These are phyloP conservation scores for Nakazawaea sp. DNA, from an alignment of 805 yeast genomes.

Conservation along the genomic window DNA sequence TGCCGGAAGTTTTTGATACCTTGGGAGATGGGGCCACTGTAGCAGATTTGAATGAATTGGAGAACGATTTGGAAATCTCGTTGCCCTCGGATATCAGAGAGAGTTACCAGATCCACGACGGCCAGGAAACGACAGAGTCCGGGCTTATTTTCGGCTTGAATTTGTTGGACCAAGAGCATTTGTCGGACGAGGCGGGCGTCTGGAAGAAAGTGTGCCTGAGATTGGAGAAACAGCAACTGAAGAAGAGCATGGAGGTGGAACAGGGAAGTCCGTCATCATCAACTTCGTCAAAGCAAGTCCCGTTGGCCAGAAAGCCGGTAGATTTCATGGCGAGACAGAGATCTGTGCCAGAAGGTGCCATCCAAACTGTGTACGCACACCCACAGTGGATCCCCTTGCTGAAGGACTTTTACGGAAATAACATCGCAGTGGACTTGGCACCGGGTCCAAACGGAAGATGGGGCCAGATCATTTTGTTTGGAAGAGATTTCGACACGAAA, in stretches of 20 bases:
- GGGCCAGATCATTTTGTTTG: slow-evolving; percentile 92
- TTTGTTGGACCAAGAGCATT: slow-evolving; percentile 72
- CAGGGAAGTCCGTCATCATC: slow-evolving; percentile 5
- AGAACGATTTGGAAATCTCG: slow-evolving; percentile 65
- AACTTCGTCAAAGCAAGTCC: slow-evolving; percentile 10
- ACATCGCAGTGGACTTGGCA: slow-evolving; percentile 82
- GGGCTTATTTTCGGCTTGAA: slow-evolving; percentile 80
- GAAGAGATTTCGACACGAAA: slow-evolving; percentile 90
- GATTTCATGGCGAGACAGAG: slow-evolving; percentile 44
- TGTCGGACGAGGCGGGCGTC: slow-evolving; percentile 71
- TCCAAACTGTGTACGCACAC: slow-evolving; percentile 79
- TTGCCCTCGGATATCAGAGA: slow-evolving; percentile 82
- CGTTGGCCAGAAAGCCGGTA: slow-evolving; percentile 11
- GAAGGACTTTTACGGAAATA: slow-evolving; percentile 86
- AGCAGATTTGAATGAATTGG: slow-evolving; percentile 76
- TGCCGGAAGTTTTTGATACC: slow-evolving; percentile 76
- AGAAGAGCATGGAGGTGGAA: background rate
- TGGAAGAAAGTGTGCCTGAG: slow-evolving; percentile 73
- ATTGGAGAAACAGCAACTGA: slow-evolving; percentile 18
- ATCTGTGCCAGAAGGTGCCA: slow-evolving; percentile 70
- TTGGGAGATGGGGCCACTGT: slow-evolving; percentile 73
- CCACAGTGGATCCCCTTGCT: slow-evolving; percentile 88
- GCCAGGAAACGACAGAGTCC: slow-evolving; percentile 70
- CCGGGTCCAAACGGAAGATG: slow-evolving; percentile 73
- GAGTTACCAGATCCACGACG: slow-evolving; percentile 78